Evolutionary conservation across 176 grass and related monocot species (phyloP), one percentile per base, ranked within the genome.

Genomic region (Oryza nivara): DNA sequence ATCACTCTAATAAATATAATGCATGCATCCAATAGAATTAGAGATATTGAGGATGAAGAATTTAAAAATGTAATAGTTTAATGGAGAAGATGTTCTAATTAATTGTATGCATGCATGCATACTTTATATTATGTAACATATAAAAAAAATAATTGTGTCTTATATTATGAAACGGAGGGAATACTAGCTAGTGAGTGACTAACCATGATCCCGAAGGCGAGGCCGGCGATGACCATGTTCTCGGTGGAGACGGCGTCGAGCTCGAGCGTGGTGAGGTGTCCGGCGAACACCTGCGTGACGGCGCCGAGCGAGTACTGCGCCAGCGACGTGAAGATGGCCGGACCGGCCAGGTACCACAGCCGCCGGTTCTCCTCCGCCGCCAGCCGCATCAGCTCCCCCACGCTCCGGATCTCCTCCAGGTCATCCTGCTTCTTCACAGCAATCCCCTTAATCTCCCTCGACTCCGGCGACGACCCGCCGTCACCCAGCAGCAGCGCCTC

Each of bases 231-330:
- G 67, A 97, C 90, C 74, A 80, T 88, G 88, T 94, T 97, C 84
- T 94, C 92, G 17, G 92, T 97, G 49, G 95, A 97, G 82, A 94
- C 70, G 47, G 90, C 92, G n/a, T 97, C 95, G 36, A 97, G 90
- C 81, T 97, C 95, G 61, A 97, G 92, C 13, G 92, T 97, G 19
- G 84, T 92, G 26, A 97, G 90, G 74, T 97, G 95, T 44, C 95
- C 95, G 34, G 92, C 95, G 49, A 92, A 85, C 58, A 94, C 80
- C 64, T 86, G 90, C 11, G 92, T 92, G 28, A 83, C 38, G 84
- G 88, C 92, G 35, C 92, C 95, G 0, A 97, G 92, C 4, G 95
- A 97, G 80, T 97, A 97, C 88, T 94, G 95, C 1, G 92, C 92
- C 9, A 97, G 19, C 41, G 92, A 92, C 17, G 95, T 92, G 90